A percentile compares a stretch with the other conserved stretches of the same genome.
phyloP scores from a whole-genome alignment of 2,329 filamentous ascomycete species.

The Colletotrichum lentis region DNA sequence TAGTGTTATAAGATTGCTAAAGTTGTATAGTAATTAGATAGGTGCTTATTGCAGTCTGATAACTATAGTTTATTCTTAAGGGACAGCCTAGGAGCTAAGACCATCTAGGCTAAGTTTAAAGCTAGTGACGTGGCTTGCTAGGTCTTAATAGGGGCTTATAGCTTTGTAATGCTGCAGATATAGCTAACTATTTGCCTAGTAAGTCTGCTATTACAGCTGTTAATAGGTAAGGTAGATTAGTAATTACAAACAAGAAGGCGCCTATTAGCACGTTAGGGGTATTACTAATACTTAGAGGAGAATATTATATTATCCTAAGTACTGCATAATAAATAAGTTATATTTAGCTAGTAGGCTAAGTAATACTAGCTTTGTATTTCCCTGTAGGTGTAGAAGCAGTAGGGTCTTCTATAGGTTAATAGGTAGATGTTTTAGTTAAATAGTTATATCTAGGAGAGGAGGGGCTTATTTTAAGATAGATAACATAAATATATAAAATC shows the following conservation, averaged over 20 bases:
- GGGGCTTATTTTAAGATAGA: neutral
- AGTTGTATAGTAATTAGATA: neutral
- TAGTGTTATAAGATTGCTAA: neutral
- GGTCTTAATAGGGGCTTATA: neutral
- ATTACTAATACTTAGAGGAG: neutral
- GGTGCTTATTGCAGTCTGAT: neutral
- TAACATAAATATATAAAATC: neutral
- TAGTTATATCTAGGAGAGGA: neutral
- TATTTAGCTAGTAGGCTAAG: neutral
- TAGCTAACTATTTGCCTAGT: neutral
- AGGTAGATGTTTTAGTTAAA: neutral
- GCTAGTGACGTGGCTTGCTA: constrained; percentile 1
- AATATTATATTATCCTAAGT: neutral
- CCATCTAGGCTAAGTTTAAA: neutral
- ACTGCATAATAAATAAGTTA: neutral
- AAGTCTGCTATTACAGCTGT: constrained; percentile 7
- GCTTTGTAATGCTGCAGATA: neutral
- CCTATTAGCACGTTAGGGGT: neutral
- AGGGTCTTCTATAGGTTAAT: constrained; percentile 3
- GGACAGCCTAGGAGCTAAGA: neutral
- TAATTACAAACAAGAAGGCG: neutral
- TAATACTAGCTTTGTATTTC: neutral
- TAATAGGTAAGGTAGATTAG: neutral
- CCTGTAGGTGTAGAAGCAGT: neutral
- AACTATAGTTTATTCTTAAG: neutral